Conservation (phyloP, 2,329 filamentous ascomycete genomes). For the Clarireedia sp. region DNA sequence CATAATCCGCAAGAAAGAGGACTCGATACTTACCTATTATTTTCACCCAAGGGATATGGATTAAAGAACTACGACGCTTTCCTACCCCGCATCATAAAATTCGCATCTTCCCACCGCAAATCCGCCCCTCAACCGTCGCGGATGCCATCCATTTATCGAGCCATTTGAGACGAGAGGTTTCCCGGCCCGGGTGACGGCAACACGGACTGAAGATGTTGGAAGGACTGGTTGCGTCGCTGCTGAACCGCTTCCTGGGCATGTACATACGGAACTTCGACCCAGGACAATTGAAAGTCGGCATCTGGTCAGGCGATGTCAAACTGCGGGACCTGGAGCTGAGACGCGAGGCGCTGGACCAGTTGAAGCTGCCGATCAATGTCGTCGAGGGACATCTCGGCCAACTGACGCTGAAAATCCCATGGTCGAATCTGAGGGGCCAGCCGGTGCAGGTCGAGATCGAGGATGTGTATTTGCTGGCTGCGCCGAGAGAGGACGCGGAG, state of each 20-base stretch:
- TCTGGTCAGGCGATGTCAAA: constrained; percentile 98
- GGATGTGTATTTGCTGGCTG: constrained; percentile 91
- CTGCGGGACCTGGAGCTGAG: constrained; percentile 86
- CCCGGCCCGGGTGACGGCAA: constrained; percentile 69
- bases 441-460: constrained; percentile 93
- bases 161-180: constrained; percentile 15
- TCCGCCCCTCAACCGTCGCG: constrained; percentile 11
- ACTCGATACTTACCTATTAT: not conserved
- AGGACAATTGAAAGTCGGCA: constrained; percentile 94
- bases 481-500: constrained; percentile 88
- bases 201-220: constrained; percentile 73
- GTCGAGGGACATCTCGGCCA: constrained; percentile 89
- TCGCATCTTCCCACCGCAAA: not conserved
- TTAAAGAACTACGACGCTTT: constrained; percentile 7
- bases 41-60: constrained; percentile 12
- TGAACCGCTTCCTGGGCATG: constrained; percentile 99
- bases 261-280: constrained; percentile 99
- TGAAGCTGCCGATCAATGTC: constrained; percentile 93
- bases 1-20: not conserved
- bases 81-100: not conserved
- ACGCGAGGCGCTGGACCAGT: constrained; percentile 90
- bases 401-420: constrained; percentile 88
- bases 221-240: constrained; percentile 88
- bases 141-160: constrained; percentile 15
- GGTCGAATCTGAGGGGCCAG: constrained; percentile 92